Conservation (phyloP, 345 rosid genomes). For the Salix brachista region DNA sequence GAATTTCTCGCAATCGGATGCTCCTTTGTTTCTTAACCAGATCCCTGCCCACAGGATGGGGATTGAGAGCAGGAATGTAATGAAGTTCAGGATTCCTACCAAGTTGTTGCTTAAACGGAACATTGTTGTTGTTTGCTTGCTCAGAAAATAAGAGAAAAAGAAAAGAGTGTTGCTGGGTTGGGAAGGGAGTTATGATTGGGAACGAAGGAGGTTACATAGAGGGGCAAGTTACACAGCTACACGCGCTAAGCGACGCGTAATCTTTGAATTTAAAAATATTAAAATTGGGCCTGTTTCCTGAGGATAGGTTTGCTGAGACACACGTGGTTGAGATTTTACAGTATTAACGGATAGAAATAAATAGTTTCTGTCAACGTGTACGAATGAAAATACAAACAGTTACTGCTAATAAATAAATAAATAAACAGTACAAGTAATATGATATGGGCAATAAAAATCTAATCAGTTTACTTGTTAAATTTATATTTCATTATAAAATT, state of each 20-base stretch:
- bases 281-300: no score
- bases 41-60: constrained; percentile 71
- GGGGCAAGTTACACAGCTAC: neutral
- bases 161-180: neutral
- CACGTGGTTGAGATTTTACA: neutral
- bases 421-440: no score
- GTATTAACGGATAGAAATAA: neutral
- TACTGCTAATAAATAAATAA: no score
- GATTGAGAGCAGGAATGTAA: constrained; percentile 66
- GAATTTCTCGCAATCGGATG: constrained; percentile 71
- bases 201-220: neutral
- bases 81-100: constrained; percentile 70
- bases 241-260: constrained; percentile 10
- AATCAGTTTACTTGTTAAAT: no score
- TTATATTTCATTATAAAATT: no score
- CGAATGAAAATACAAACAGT: no score
- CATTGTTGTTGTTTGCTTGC: constrained; percentile 18
- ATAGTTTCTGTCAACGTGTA: neutral
- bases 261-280: no score
- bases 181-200: neutral
- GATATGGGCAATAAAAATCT: no score
- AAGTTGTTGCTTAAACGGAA: constrained; percentile 66
- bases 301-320: no score
- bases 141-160: neutral
- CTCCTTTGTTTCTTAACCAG: constrained; percentile 61